Conservation (phyloP, 2,329 filamentous ascomycete genomes). For the Microcyclospora tardicrescens region DNA sequence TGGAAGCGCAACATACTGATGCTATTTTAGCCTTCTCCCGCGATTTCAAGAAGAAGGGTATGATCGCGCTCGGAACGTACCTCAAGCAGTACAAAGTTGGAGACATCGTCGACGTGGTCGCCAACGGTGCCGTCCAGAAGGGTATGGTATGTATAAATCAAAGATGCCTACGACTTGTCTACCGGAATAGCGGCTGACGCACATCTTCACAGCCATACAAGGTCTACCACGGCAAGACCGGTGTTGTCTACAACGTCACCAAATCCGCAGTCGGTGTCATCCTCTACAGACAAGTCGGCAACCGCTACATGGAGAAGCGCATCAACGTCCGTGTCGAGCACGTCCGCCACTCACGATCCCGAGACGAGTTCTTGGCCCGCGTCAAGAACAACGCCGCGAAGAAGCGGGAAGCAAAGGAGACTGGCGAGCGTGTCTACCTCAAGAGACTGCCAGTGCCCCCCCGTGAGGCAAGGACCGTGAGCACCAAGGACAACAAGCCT, state of each 20-base stretch:
- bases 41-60: conserved; percentile 88
- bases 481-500: conserved; percentile 67
- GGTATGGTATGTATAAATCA: conserved; percentile 50
- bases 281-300: conserved; percentile 98
- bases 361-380: conserved; percentile 90
- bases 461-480: conserved; percentile 68
- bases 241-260: conserved; percentile 67
- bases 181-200: conserved; percentile 2
- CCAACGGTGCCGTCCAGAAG: conserved; percentile 97
- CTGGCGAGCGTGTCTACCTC: conserved; percentile 75
- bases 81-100: conserved; percentile 92
- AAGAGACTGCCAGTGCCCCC: conserved; percentile 80
- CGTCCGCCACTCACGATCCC: conserved; percentile 83
- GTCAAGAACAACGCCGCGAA: conserved; percentile 93
- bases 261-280: conserved; percentile 97
- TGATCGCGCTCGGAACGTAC: conserved; percentile 89
- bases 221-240: conserved; percentile 98
- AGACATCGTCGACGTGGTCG: conserved; percentile 97
- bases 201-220: conserved; percentile 60
- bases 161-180: neutral
- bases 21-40: conserved; percentile 58
- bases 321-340: conserved; percentile 99
- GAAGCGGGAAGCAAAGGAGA: conserved; percentile 84
- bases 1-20: neutral
- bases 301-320: conserved; percentile 99